Base-by-base conservation (phyloP, 2,329 filamentous ascomycete genomes). In the Gremmenia infestans region DNA sequence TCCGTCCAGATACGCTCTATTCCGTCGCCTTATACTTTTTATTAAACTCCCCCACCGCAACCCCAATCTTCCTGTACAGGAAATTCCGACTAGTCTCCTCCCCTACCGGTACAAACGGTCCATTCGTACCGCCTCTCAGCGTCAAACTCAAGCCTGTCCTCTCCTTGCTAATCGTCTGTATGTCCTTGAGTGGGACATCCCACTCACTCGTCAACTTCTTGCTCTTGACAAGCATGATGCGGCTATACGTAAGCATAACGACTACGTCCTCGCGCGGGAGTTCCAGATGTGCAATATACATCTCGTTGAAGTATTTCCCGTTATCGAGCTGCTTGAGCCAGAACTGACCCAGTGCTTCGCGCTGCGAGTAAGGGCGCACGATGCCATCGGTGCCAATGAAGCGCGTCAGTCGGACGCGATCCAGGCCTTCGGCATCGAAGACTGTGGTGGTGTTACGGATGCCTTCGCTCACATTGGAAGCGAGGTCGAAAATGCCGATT, bases 321-420 rank as follows among this genome's bases (percentile, higher is more conserved):
- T 97, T 94, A 73, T 99, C 94, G 11, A 96, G 85, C 57, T 96
- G 96, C 79, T 99, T 99, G 62, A 99, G 85, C 95, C 94, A 99
- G 77, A 91, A 97, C 72, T 99, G 94, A 0, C 94, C 94, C 3
- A 99, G 84, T 0, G 94, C 92, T 77, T 99, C 94, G 48, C 94
- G 89, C 70, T 96, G 89, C 54, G 87, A 92, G 77, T 96, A 99
- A 0, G 94, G 92, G 3, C 93, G 87, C 36, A 99, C 92, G 58
- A 99, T 89, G 42, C 94, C 94, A 70, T 99, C 93, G 43, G 86
- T 83, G 15, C 91, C 89, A 58, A 99, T 91, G 75, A 96, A 97
- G 17, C 94, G 88, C 5, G 92, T 89, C 51, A 96, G 81, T n/a
- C 94, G 89, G 23, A 96, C 91, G 49, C 94, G 91, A 66, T 99